Conservation (phyloP, 495 filamentous ascomycete species). For the Elasticomyces elasticus region DNA sequence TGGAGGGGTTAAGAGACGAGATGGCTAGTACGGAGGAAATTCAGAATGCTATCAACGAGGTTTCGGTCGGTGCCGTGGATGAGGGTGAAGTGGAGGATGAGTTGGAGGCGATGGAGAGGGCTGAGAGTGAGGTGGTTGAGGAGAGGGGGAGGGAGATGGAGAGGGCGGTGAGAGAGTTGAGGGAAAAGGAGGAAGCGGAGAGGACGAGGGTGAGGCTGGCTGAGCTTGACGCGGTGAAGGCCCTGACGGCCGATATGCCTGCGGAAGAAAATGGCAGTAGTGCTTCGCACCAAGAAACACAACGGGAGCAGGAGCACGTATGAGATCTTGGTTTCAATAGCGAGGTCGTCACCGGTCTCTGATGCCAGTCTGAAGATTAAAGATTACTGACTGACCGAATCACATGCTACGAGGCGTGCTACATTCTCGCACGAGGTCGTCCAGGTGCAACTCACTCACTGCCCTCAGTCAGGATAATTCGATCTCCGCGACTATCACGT, state of each 20-base stretch:
- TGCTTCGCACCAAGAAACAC: no score
- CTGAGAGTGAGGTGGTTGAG: constrained; percentile 49
- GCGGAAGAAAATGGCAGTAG: background rate
- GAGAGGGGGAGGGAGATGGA: constrained; percentile 42
- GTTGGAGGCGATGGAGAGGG: constrained; percentile 62
- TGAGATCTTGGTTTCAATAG: no score
- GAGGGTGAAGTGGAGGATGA: constrained; percentile 85
- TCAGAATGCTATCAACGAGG: constrained; percentile 60
- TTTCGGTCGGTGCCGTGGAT: constrained; percentile 49
- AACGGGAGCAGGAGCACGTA: no score
- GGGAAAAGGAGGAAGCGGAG: constrained; percentile 23
- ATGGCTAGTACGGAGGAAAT: constrained; percentile 79
- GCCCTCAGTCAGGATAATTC: no score
- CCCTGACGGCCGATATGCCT: background rate
- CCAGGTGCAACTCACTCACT: no score
- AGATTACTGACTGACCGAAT: no score
- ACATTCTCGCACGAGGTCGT: no score
- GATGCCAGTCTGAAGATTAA: no score
- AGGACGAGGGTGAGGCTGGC: constrained; percentile 26
- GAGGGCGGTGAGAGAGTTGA: constrained; percentile 27
- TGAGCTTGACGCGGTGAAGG: constrained; percentile 27
- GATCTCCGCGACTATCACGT: no score
- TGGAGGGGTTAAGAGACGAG: constrained; percentile 53
- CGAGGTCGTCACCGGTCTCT: no score
- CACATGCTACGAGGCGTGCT: no score